phyloP scores from a whole-genome alignment of 2,329 filamentous ascomycete genomes.

The Exophiala sp. region DNA sequence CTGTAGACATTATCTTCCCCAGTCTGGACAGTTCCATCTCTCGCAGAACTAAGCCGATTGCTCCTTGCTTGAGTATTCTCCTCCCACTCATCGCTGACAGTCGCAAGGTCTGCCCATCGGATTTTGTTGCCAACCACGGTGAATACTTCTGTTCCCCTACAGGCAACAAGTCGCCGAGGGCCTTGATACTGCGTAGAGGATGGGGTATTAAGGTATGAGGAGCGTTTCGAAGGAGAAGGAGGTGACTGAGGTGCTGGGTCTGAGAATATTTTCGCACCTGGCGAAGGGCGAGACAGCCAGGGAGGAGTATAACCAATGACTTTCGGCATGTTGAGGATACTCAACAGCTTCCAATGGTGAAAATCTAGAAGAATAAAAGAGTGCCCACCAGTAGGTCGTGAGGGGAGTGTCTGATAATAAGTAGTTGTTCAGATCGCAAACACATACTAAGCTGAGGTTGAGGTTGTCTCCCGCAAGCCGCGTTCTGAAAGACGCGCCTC shows the following conservation, averaged over 20 bases:
- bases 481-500: slow-evolving; percentile 3
- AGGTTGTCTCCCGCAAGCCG: not conserved
- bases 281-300: slow-evolving; percentile 74
- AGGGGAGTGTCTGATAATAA: not conserved
- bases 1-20: slow-evolving; percentile 36
- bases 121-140: slow-evolving; percentile 83
- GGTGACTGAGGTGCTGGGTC: slow-evolving; percentile 43
- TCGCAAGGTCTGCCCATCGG: slow-evolving; percentile 78
- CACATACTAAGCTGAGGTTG: slow-evolving; percentile 6
- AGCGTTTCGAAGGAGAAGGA: slow-evolving; percentile 32
- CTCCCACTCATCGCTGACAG: slow-evolving; percentile 62
- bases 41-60: slow-evolving; percentile 13
- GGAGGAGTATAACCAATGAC: slow-evolving; percentile 77
- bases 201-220: slow-evolving; percentile 32
- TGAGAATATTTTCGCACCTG: slow-evolving; percentile 72
- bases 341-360: not conserved
- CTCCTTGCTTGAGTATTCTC: slow-evolving; percentile 30
- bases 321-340: slow-evolving; percentile 62
- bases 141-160: slow-evolving; percentile 80
- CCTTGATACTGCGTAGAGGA: slow-evolving; percentile 34
- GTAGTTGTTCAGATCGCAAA: not conserved
- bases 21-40: not conserved
- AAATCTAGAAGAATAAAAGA: not conserved
- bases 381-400: not conserved
- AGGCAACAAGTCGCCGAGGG: slow-evolving; percentile 62